These are phyloP conservation scores for Pseudogymnoascus sp. DNA, from an alignment of 2,329 filamentous ascomycete species.

Conservation along the genomic window DNA sequence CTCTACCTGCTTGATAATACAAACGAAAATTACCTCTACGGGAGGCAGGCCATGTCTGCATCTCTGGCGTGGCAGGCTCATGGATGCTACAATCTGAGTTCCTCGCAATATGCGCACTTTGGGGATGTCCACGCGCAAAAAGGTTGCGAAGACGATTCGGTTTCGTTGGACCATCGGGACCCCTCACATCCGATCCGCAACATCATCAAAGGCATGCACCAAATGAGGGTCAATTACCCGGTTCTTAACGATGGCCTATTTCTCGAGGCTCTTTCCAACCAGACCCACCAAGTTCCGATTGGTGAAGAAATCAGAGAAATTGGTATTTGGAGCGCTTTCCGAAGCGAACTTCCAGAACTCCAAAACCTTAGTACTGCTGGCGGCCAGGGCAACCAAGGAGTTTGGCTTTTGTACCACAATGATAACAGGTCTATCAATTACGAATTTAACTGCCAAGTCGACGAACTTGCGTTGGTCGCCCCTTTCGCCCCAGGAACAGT, in stretches of 20 bases:
- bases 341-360: conserved; percentile 34
- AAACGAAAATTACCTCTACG: conserved; percentile 55
- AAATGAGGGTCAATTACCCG: conserved; percentile 46
- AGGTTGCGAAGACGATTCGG: conserved; percentile 48
- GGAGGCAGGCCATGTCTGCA: conserved; percentile 52
- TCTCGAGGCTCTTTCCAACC: conserved; percentile 46
- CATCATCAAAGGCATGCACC: conserved; percentile 52
- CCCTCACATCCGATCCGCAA: conserved; percentile 52
- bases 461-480: conserved; percentile 40
- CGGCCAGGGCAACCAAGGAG: conserved; percentile 34
- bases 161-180: conserved; percentile 53
- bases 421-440: conserved; percentile 41
- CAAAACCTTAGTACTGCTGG: conserved; percentile 44
- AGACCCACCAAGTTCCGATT: conserved; percentile 43
- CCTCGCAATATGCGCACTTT: conserved; percentile 48
- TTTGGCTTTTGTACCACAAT: conserved; percentile 38
- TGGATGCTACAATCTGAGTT: conserved; percentile 50
- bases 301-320: conserved; percentile 45
- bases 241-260: conserved; percentile 51
- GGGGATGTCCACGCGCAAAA: conserved; percentile 43
- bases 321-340: conserved; percentile 51
- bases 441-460: conserved; percentile 43
- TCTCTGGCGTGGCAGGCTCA: conserved; percentile 55
- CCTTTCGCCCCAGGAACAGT: conserved; percentile 44
- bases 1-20: conserved; percentile 57